Evolutionary conservation across 169 alveolate genomes (phyloP).

Genomic region (Eimeria mitis): DNA sequence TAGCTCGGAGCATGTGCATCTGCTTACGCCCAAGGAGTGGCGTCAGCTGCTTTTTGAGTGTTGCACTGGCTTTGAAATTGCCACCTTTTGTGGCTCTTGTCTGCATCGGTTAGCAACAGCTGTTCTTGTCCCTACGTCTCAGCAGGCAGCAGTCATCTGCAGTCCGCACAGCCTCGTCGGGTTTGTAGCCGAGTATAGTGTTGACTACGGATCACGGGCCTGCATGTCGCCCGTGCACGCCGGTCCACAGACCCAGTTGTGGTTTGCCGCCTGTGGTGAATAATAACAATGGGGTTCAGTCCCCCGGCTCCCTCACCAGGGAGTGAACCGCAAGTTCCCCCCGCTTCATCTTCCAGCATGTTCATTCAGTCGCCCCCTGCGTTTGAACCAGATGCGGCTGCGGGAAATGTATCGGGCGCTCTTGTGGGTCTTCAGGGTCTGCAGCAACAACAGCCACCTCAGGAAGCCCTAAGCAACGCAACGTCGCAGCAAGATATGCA

Average conservation of each 20-base stretch:
- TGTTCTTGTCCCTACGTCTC: not conserved
- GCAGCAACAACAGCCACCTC: conserved; percentile 19
- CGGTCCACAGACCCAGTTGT: conserved; percentile 35
- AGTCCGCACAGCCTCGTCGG: conserved; percentile 23
- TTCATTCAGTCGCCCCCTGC: conserved; percentile 43
- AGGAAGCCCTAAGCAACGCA: not conserved
- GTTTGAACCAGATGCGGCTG: conserved; percentile 52
- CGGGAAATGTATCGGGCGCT: conserved; percentile 25
- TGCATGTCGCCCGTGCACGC: conserved; percentile 75
- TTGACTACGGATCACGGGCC: conserved; percentile 24
- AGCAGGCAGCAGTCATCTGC: conserved; percentile 33
- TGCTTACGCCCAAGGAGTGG: not conserved
- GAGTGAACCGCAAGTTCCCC: conserved; percentile 43
- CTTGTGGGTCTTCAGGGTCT: conserved; percentile 9
- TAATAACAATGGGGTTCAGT: conserved; percentile 49
- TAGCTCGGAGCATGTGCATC: not conserved
- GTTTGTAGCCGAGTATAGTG: conserved; percentile 6
- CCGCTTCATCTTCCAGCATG: conserved; percentile 55
- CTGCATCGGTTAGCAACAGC: conserved; percentile 2
- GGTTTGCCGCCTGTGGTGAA: conserved; percentile 63
- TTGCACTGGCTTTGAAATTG: not conserved
- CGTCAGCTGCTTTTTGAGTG: conserved; percentile 3
- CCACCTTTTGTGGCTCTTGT: not conserved
- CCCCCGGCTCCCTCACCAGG: conserved; percentile 70
- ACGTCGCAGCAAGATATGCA: conserved; percentile 57